Base-by-base conservation (phyloP, 148 eudicot genomes). In the Heliosperma pusillum region DNA sequence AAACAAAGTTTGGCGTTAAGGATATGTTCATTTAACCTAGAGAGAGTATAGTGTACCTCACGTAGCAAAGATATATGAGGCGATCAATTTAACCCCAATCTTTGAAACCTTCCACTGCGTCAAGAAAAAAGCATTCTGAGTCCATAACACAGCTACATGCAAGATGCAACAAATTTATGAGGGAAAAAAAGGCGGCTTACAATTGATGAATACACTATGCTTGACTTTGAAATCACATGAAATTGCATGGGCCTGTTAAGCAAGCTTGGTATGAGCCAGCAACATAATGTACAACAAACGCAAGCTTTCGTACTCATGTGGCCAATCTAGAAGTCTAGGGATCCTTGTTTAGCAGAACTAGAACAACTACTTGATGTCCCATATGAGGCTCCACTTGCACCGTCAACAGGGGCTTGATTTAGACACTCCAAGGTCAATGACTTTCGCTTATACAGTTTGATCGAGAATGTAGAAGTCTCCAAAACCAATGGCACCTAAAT, bases 331-430 rank as follows among this genome's bases (percentile, higher is more conserved):
- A 94, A 83, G 76, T 94, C 97, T 6, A 94, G 89, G 66, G 79
- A 30, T 25, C 90, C 90, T 67, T 86, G 75, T 61, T 81, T 86
- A 17, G 90, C 76, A 12, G 93, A 88, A 52, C 91, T 78, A 69
- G 97, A 90, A 80, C 98, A 94, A 72, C 89, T 82, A 71, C 90
- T 86, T 74, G 97, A 80, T 71, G 93, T 83, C 65, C 75, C 88
- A 85, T 94, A 91, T 3, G 97, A 93, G 71, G 79, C 85, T 75
- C 98, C 97, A 86, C 91, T 91, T 56, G 97, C 85, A 80, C 92
- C 93, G 62, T 94, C 98, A 55, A 94, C 80, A 1, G 97, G 98
- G 76, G 98, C 98, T 86, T 94, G 98, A 83, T 94, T 94, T 64
- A 94, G 82, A 76, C 93, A 90, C 78, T 94, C 98, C 78, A 94